phyloP scores from a whole-genome alignment of 1,284 basidiomycete genomes.

The Cystobasidium pallidum region DNA sequence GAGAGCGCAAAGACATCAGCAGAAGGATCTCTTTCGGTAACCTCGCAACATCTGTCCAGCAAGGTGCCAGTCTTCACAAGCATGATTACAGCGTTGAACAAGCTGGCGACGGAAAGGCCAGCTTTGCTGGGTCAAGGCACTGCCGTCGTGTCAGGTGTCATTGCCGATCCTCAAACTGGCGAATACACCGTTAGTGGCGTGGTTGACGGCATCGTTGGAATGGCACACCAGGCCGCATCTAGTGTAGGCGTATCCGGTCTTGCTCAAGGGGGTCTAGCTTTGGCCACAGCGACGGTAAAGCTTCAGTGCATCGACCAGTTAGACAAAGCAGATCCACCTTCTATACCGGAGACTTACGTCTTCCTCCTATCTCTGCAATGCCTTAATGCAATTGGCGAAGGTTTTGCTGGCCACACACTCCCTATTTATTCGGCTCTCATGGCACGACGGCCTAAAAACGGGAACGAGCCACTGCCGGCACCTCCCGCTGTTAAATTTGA shows the following conservation, averaged over 20 bases:
- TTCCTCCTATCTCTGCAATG: constrained; percentile 90
- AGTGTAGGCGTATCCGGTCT: constrained; percentile 66
- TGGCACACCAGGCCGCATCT: constrained; percentile 76
- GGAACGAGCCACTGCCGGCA: constrained; percentile 69
- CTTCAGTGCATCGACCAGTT: constrained; percentile 91
- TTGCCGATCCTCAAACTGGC: constrained; percentile 48
- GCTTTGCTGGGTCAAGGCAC: constrained; percentile 73
- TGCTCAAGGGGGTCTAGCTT: constrained; percentile 71
- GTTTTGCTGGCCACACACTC: constrained; percentile 73
- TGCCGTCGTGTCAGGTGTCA: constrained; percentile 57
- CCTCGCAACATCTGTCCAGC: not conserved
- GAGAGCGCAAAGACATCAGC: not conserved
- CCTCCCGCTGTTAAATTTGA: constrained; percentile 74
- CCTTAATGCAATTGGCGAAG: constrained; percentile 82
- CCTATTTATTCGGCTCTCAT: constrained; percentile 64
- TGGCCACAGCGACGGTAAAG: constrained; percentile 75
- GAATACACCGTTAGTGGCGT: constrained; percentile 57
- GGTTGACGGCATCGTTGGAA: constrained; percentile 79
- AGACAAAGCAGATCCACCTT: constrained; percentile 91
- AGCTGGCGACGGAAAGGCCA: constrained; percentile 84
- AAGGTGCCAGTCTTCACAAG: constrained; percentile 69
- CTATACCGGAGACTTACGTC: constrained; percentile 87
- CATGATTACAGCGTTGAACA: constrained; percentile 78
- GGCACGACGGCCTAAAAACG: constrained; percentile 48
- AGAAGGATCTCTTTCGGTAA: not conserved